Percentiles rank a stretch among this genome's conserved stretches.
Evolutionary conservation across 1,284 basidiomycete species (phyloP).

Genomic region (Vanrija sp.): DNA sequence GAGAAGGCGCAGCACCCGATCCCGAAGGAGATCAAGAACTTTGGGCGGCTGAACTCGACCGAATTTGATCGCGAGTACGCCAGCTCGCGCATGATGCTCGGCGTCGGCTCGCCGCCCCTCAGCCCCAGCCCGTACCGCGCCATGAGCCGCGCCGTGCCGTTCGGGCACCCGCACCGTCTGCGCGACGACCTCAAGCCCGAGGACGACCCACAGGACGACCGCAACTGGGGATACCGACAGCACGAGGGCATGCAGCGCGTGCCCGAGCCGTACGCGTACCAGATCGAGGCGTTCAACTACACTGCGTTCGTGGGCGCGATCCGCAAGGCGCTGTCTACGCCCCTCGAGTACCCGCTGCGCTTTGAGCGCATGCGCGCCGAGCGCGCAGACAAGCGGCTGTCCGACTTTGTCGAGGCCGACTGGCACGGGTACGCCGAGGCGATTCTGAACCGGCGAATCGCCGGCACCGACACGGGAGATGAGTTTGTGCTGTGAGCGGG

Average conservation of each 20-base stretch:
- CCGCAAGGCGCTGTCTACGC: constrained; percentile 6
- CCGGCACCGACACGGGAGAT: constrained; percentile 9
- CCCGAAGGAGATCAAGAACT: constrained; percentile 12
- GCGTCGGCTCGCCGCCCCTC: constrained; percentile 18
- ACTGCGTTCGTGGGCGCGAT: constrained; percentile 13
- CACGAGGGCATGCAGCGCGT: background rate
- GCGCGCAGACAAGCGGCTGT: background rate
- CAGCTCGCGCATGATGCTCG: constrained; percentile 13
- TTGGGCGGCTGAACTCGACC: constrained; percentile 6
- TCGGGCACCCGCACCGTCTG: background rate
- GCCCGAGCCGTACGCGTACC: constrained; percentile 6
- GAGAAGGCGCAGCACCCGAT: constrained; percentile 1
- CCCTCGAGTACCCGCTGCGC: constrained; percentile 1
- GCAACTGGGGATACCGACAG: background rate
- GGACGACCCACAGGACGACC: background rate
- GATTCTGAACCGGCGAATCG: constrained; percentile 11
- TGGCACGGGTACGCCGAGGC: constrained; percentile 11
- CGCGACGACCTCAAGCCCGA: no score
- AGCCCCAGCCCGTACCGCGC: constrained; percentile 20
- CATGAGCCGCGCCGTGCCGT: constrained; percentile 1
- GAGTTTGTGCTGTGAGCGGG: background rate
- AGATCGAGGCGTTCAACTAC: constrained; percentile 9
- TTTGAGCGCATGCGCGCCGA: background rate
- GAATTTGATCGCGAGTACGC: constrained; percentile 17
- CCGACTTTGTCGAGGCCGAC: constrained; percentile 12